Evolutionary conservation across 2,329 filamentous ascomycete genomes (phyloP), one percentile per base, ranked within the genome.

Genomic region (Metarhizium guizhouense): DNA sequence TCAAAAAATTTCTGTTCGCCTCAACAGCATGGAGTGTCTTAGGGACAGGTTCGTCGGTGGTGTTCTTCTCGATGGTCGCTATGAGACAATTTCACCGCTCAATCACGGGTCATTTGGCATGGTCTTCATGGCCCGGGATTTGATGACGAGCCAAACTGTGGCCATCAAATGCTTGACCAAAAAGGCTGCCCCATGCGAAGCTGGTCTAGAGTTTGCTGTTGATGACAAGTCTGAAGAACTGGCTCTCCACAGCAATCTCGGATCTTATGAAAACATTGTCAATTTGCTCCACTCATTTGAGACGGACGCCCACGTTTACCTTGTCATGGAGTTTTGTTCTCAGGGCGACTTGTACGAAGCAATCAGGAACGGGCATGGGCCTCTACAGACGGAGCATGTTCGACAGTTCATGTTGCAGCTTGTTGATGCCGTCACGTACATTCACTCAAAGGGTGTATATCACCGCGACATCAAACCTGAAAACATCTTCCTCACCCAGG

Each of bases 381-480:
- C 94, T 3, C 74, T 95, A 53, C 90, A 96, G 77, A 97, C 94
- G 2, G 91, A 96, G 69, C 92, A 99, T 70, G 94, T 99, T 58
- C 90, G 94, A 61, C 88, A 90, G 61, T 96, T 97, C 77, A 97
- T 99, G 94, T 78, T 96, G 57, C 85, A 99, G 74, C 83, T 99
- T 38, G 83, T 99, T 54, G 86, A 89, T 68, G 90, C 93, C 52
- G 88, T 99, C 52, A 85, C 89, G 59, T 92, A 90, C 72, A 90
- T 96, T 74, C 94, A 99, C 72, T 81, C 82, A 60, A 92, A 92
- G 71, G 92, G 90, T 61, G 83, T 97, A 68, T 96, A 91, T 71
- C 94, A 99, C 69, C 89, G 94, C 59, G 94, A 99, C 72, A 96
- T 99, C 82, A 99, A 99, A 77, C 94, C 94, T 0, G 94, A 99